A percentile compares a stretch with the other conserved stretches of the same genome.
phyloP scores from a whole-genome alignment of 805 yeast species.

The Lipomyces spencermartinsiae region DNA sequence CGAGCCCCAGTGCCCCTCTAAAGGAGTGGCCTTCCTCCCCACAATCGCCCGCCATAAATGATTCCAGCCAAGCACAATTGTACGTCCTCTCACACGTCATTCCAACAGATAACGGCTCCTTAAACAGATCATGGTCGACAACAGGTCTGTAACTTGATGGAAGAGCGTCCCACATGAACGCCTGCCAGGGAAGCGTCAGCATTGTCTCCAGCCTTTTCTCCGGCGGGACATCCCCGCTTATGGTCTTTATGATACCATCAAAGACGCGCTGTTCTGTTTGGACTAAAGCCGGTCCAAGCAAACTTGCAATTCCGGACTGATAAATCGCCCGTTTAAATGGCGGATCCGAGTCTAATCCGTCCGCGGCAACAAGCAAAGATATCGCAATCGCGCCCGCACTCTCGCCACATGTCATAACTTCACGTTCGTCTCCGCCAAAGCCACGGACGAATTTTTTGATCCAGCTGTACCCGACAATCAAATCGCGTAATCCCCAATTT shows the following conservation, averaged over 20 bases:
- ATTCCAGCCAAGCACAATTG: slow-evolving; percentile 24
- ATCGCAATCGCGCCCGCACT: slow-evolving; percentile 48
- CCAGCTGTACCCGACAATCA: slow-evolving; percentile 49
- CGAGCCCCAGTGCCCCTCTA: too few species aligned
- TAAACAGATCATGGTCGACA: slow-evolving; percentile 22
- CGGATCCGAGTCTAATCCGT: background rate
- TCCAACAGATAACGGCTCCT: slow-evolving; percentile 7
- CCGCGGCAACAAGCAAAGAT: slow-evolving; percentile 12
- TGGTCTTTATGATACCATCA: background rate
- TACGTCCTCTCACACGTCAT: slow-evolving; percentile 22
- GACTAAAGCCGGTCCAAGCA: slow-evolving; percentile 5
- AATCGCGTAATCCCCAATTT: slow-evolving; percentile 54
- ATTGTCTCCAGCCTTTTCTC: slow-evolving; percentile 9
- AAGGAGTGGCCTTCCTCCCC: background rate
- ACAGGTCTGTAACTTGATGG: background rate
- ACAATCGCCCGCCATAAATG: slow-evolving; percentile 28
- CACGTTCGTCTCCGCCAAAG: slow-evolving; percentile 54
- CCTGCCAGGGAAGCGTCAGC: background rate
- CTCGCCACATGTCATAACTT: slow-evolving; percentile 52
- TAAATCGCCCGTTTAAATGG: slow-evolving; percentile 23
- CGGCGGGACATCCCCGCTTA: too few species aligned
- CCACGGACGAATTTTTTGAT: slow-evolving; percentile 48
- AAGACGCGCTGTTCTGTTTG: slow-evolving; percentile 24
- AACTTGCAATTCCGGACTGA: slow-evolving; percentile 27
- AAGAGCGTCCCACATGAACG: too few species aligned